A percentile compares a stretch with the other conserved stretches of the same genome.
phyloP scores from a whole-genome alignment of 371 early-diverging fungal species.

The Saksenaea oblongispora region DNA sequence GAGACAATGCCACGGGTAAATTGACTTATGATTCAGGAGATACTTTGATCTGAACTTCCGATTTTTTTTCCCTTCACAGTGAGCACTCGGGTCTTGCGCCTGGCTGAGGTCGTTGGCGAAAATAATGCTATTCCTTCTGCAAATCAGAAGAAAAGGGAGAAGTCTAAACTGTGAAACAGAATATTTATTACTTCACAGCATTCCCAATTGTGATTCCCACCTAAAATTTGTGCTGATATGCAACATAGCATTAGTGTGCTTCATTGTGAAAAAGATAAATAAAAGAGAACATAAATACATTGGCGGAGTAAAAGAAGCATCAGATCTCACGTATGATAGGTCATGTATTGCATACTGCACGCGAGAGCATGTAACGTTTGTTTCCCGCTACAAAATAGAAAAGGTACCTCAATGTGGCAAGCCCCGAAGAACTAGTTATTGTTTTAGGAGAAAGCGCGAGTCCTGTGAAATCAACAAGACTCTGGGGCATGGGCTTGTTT shows the following conservation, averaged over 20 bases:
- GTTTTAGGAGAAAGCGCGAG: not conserved
- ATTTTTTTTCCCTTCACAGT: constrained; percentile 7
- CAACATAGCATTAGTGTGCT: not conserved
- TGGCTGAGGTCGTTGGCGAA: constrained; percentile 22
- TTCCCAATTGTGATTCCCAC: not conserved
- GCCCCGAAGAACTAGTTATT: not conserved
- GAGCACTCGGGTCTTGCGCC: constrained; percentile 26
- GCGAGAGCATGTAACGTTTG: not conserved
- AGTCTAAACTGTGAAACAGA: constrained; percentile 7
- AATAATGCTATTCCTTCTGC: constrained; percentile 18
- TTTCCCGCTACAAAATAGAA: not conserved
- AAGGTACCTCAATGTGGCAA: not conserved
- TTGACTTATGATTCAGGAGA: not conserved
- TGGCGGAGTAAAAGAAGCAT: not conserved
- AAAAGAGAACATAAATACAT: not conserved
- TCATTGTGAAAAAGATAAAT: not conserved
- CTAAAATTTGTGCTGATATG: not conserved
- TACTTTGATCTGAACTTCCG: not conserved
- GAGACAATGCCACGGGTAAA: constrained; percentile 82
- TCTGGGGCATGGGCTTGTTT: not conserved
- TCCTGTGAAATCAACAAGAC: not conserved
- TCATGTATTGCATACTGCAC: not conserved
- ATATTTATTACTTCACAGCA: not conserved
- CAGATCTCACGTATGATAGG: not conserved
- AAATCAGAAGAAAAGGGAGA: constrained; percentile 22